phyloP scores from a whole-genome alignment of 1,284 basidiomycete species.

The Moesziomyces sp. region DNA sequence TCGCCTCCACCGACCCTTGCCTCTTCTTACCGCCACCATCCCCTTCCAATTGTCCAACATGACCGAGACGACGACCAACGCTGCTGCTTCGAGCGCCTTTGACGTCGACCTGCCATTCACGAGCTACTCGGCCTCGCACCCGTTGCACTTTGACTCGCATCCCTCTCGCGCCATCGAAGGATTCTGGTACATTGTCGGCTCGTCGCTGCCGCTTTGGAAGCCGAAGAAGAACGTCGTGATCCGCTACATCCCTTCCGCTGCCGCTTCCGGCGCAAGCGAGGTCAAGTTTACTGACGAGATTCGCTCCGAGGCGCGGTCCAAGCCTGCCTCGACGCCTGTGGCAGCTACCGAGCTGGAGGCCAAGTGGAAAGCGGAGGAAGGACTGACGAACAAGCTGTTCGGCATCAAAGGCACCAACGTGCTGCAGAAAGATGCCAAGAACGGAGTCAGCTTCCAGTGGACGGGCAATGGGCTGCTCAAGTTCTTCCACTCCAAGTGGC shows the following conservation, averaged over 20 bases:
- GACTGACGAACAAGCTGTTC: constrained; percentile 36
- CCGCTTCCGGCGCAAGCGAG: constrained; percentile 3
- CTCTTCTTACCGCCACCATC: not conserved
- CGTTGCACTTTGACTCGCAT: constrained; percentile 30
- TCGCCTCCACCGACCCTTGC: not conserved
- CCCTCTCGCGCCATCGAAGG: constrained; percentile 26
- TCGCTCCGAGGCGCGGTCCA: constrained; percentile 36
- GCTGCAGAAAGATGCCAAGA: constrained; percentile 38
- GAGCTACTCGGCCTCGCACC: constrained; percentile 25
- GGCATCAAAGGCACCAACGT: constrained; percentile 50
- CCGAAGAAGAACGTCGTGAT: constrained; percentile 49
- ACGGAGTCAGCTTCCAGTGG: constrained; percentile 51
- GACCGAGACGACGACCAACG: not conserved
- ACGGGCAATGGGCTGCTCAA: constrained; percentile 43
- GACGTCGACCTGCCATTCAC: constrained; percentile 47
- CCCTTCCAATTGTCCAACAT: not conserved
- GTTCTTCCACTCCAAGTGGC: constrained; percentile 50
- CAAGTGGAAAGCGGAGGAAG: constrained; percentile 41
- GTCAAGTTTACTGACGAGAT: constrained; percentile 50
- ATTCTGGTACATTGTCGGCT: constrained; percentile 46
- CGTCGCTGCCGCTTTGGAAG: constrained; percentile 39
- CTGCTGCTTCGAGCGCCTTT: constrained; percentile 11
- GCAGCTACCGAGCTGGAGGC: constrained; percentile 10
- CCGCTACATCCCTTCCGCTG: constrained; percentile 31
- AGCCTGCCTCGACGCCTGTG: constrained; percentile 8